Conservation (phyloP, 805 yeast species). For the Hagleromyces aurorensis region DNA sequence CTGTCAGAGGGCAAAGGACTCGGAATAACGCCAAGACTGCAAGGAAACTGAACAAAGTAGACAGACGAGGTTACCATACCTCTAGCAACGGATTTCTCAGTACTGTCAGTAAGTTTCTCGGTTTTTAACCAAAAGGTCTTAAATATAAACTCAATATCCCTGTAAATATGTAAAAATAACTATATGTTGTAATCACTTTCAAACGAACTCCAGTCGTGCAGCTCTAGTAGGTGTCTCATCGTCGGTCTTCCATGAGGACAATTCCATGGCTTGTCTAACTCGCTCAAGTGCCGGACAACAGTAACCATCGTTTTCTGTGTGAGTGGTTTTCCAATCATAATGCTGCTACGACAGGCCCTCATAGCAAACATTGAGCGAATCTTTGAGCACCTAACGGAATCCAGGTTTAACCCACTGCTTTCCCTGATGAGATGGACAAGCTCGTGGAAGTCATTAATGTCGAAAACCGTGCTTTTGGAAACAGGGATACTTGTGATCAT, state of each 20-base stretch:
- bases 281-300: slow-evolving; percentile 61
- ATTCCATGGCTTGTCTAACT: slow-evolving; percentile 88
- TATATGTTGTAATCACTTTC: slow-evolving; percentile 35
- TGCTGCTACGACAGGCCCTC: slow-evolving; percentile 90
- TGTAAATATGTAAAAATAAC: slow-evolving; percentile 1
- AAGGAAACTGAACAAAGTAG: slow-evolving; percentile 68
- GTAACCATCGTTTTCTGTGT: slow-evolving; percentile 50
- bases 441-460: slow-evolving; percentile 61
- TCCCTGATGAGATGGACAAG: slow-evolving; percentile 60
- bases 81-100: neutral
- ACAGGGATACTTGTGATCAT: slow-evolving; percentile 58
- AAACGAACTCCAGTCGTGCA: slow-evolving; percentile 40
- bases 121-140: slow-evolving; percentile 1
- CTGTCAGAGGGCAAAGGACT: slow-evolving; percentile 87
- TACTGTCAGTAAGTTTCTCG: neutral
- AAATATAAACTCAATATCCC: neutral
- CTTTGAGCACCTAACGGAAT: slow-evolving; percentile 53
- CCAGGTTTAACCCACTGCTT: slow-evolving; percentile 37
- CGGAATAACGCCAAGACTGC: slow-evolving; percentile 89
- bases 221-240: slow-evolving; percentile 75
- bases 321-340: slow-evolving; percentile 84
- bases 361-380: slow-evolving; percentile 80
- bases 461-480: slow-evolving; percentile 63
- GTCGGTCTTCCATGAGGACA: slow-evolving; percentile 98
- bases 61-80: slow-evolving; percentile 42